Evolutionary conservation across 441 rosid species (phyloP), one percentile per base, ranked within the genome.

Genomic region (Sinapis alba): DNA sequence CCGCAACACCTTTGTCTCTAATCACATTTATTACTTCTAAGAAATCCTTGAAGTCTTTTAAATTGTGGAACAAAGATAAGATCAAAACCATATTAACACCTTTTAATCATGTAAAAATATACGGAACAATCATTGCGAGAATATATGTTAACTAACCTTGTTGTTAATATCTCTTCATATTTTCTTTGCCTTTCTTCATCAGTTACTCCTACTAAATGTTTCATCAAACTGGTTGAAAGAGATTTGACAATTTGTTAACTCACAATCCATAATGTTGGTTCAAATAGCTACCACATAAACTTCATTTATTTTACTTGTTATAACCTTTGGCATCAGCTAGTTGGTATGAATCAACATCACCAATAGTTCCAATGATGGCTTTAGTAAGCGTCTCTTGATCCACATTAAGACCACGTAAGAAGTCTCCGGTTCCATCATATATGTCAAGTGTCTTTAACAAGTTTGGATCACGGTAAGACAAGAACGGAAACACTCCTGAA

Each of bases 261-360:
- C n/a, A n/a, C n/a, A n/a, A n/a, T n/a, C n/a, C n/a, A n/a, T n/a
- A n/a, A n/a, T n/a, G n/a, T n/a, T n/a, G n/a, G n/a, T n/a, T n/a
- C n/a, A n/a, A n/a, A n/a, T n/a, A n/a, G n/a, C n/a, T n/a, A n/a
- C n/a, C n/a, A n/a, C n/a, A n/a, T n/a, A n/a, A n/a, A n/a, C n/a
- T n/a, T n/a, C n/a, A n/a, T n/a, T n/a, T n/a, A n/a, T n/a, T n/a
- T n/a, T n/a, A n/a, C n/a, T n/a, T n/a, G 69, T 89, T 93, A 60
- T 91, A 95, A 82, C 99, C 99, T 84, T 93, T 95, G 71, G 99
- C 98, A 88, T 93, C 99, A 19, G 99, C 97, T 23, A 95, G 87
- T 80, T 95, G 97, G 84, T 95, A 95, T 2, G 98, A 72, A 86
- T 95, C 98, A 47, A 93, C 92, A 57, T 93, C 97, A 15, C 98